phyloP scores from a whole-genome alignment of 805 yeast genomes.

The Teunomyces lycoperdinae region DNA sequence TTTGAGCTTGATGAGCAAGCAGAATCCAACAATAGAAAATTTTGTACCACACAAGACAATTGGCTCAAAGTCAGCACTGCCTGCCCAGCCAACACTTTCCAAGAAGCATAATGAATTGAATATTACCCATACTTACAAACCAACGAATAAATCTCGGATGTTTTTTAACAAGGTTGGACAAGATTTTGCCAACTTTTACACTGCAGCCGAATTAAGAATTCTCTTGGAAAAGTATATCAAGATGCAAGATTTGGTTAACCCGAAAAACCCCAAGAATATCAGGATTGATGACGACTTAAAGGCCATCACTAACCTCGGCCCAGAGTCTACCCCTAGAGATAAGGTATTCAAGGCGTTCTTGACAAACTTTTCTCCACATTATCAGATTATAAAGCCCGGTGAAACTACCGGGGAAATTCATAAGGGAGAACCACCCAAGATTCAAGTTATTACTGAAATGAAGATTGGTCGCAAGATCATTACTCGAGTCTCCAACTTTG shows the following conservation, averaged over 20 bases:
- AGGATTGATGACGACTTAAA: slow-evolving; percentile 53
- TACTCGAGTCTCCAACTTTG: slow-evolving; percentile 70
- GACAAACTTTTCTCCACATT: slow-evolving; percentile 48
- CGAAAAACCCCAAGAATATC: slow-evolving; percentile 52
- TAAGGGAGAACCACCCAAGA: slow-evolving; percentile 68
- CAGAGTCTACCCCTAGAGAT: slow-evolving; percentile 38
- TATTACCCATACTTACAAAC: slow-evolving; percentile 51
- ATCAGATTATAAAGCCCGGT: slow-evolving; percentile 48
- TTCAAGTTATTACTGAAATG: slow-evolving; percentile 65
- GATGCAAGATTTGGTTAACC: slow-evolving; percentile 47
- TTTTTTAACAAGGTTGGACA: slow-evolving; percentile 45
- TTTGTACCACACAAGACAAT: slow-evolving; percentile 61
- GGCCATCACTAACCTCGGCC: slow-evolving; percentile 34
- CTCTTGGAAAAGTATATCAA: slow-evolving; percentile 57
- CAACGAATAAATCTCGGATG: slow-evolving; percentile 47
- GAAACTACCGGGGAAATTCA: slow-evolving; percentile 34
- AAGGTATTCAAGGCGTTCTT: slow-evolving; percentile 44
- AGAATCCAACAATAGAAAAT: slow-evolving; percentile 47
- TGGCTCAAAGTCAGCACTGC: slow-evolving; percentile 12
- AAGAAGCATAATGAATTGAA: slow-evolving; percentile 25
- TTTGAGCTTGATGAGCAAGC: slow-evolving; percentile 45
- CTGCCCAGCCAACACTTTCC: slow-evolving; percentile 19
- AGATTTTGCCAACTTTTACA: slow-evolving; percentile 43
- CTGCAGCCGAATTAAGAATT: slow-evolving; percentile 51
- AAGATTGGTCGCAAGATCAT: slow-evolving; percentile 80